phyloP scores from a whole-genome alignment of 2,329 filamentous ascomycete species.

The Metarhizium robertsii region DNA sequence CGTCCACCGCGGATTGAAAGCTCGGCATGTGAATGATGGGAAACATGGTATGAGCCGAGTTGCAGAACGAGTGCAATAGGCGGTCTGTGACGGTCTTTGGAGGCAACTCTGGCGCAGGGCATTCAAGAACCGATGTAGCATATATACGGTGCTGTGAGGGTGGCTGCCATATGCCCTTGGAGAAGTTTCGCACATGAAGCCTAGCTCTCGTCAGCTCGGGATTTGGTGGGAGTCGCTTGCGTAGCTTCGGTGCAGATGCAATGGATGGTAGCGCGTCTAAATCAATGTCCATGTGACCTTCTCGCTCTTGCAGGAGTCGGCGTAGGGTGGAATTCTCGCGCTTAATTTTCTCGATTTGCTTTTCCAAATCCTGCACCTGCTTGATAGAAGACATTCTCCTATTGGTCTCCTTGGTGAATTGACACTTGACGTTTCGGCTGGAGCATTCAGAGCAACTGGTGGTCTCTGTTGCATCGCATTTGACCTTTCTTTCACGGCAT shows the following conservation, averaged over 20 bases:
- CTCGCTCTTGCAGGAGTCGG: slow-evolving; percentile 47
- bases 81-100: slow-evolving; percentile 60
- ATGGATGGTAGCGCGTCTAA: slow-evolving; percentile 52
- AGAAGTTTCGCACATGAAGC: slow-evolving; percentile 61
- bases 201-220: slow-evolving; percentile 65
- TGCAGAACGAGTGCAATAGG: slow-evolving; percentile 66
- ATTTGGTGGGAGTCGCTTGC: slow-evolving; percentile 49
- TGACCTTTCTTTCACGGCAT: slow-evolving; percentile 76
- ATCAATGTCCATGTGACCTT: slow-evolving; percentile 41
- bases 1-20: slow-evolving; percentile 67
- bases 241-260: slow-evolving; percentile 54
- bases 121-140: slow-evolving; percentile 38
- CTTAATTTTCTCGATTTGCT: slow-evolving; percentile 72
- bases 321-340: slow-evolving; percentile 70
- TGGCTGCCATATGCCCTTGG: slow-evolving; percentile 70
- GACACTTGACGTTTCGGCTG: slow-evolving; percentile 91
- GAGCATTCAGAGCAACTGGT: slow-evolving; percentile 96
- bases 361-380: slow-evolving; percentile 94
- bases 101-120: slow-evolving; percentile 56
- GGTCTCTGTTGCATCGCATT: slow-evolving; percentile 94
- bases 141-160: slow-evolving; percentile 57
- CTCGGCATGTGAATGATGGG: slow-evolving; percentile 85
- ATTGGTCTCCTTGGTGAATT: slow-evolving; percentile 99
- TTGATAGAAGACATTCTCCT: slow-evolving; percentile 98
- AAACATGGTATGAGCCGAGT: slow-evolving; percentile 67